A percentile compares a stretch with the other conserved stretches of the same genome.
Evolutionary conservation across 2,329 filamentous ascomycete genomes (phyloP).

Genomic region (Rhynchosporium secalis): DNA sequence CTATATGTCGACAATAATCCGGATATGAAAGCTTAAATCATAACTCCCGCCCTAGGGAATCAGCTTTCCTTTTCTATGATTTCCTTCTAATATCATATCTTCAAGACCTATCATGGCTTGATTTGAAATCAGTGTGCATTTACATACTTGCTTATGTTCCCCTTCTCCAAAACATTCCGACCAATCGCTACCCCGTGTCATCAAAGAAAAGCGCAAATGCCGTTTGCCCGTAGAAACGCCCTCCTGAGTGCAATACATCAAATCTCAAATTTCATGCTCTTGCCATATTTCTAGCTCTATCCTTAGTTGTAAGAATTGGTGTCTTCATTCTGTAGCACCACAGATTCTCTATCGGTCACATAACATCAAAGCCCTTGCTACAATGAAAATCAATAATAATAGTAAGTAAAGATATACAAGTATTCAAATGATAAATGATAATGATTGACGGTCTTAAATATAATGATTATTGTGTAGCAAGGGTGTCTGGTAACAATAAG

Average conservation of each 20-base stretch:
- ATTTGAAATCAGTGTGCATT: too few species aligned
- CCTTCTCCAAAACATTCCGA: too few species aligned
- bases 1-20: neutral
- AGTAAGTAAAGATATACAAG: slow-evolving; percentile 48
- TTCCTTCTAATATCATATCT: neutral
- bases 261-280: slow-evolving; percentile 5
- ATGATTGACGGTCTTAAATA: slow-evolving; percentile 56
- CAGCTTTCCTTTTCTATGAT: neutral
- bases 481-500: slow-evolving; percentile 48
- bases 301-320: slow-evolving; percentile 50
- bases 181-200: slow-evolving; percentile 20
- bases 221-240: slow-evolving; percentile 11
- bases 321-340: slow-evolving; percentile 51
- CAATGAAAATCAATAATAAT: slow-evolving; percentile 47
- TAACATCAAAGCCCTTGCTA: slow-evolving; percentile 51
- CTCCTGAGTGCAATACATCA: slow-evolving; percentile 13
- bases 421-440: slow-evolving; percentile 56
- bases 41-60: neutral
- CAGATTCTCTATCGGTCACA: slow-evolving; percentile 52
- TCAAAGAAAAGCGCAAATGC: slow-evolving; percentile 16
- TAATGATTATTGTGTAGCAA: slow-evolving; percentile 48
- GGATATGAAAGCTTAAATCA: slow-evolving; percentile 6
- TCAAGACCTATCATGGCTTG: too few species aligned
- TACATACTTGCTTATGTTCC: too few species aligned
- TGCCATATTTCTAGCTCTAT: slow-evolving; percentile 31